Base-by-base conservation (phyloP, 169 alveolate genomes). In the Plasmodium knowlesi region DNA sequence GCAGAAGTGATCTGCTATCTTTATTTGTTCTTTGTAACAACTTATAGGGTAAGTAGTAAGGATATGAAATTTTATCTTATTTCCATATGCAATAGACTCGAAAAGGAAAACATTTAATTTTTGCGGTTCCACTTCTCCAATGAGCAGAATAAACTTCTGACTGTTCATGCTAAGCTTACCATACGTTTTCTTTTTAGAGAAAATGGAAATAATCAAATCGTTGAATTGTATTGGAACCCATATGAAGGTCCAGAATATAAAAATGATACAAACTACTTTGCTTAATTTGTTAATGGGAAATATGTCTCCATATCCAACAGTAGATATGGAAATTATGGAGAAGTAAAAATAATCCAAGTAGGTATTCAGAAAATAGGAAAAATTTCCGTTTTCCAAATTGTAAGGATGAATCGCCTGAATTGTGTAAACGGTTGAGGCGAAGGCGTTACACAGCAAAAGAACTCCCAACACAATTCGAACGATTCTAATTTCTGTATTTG, bases 291-390 rank as follows among this genome's bases (percentile, higher is more conserved):
- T 96, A 89, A 74, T 53, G 2, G 97, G 97, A 34, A 85, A 72
- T 74, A 96, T 82, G 67, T 96, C 97, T 57, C 97, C 97, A 86
- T 96, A 96, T 16, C 97, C 97, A 73, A 96, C 97, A 93, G 97
- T 96, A 9, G 97, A 95, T 61, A 96, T 94, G 16, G 97, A 95
- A 61, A 96, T 95, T 43, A 96, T 89, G n/a, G 97, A 85, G 10
- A 95, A 94, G 88, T 96, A 96, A 80, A 95, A 95, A 90, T 92
- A 95, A 54, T 95, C 94, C 82, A 89, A 79, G 32, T 89, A 89
- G 37, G 76, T 89, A 73, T 78, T 78, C 6, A 89, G 83, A 80
- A 89, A 79, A 79, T 89, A 89, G 32, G 53, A 22, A 28, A 89
- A 41, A 67, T 79, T 67, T 2, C 76, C 78, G 53, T 89, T 46